These are phyloP conservation scores for Solanum neorickii DNA, from an alignment of 257 asterid species.

Conservation along the genomic window DNA sequence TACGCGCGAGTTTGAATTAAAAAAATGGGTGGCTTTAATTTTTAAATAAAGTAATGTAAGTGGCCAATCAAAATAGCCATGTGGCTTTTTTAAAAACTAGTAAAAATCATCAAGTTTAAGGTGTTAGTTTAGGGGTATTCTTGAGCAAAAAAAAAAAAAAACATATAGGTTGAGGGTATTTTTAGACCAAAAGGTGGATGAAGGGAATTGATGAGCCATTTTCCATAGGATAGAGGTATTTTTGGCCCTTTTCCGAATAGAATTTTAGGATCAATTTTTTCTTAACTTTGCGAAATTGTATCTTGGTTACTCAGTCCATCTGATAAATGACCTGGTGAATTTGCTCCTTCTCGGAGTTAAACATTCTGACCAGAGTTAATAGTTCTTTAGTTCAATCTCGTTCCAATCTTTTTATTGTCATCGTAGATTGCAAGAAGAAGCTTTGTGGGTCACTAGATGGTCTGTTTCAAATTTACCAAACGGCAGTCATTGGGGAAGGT, in stretches of 20 bases:
- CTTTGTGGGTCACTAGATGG: constrained; percentile 80
- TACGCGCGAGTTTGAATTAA: neutral
- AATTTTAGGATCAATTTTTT: neutral
- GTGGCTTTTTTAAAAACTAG: neutral
- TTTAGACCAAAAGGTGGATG: neutral
- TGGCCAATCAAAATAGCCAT: neutral
- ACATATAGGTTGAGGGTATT: neutral
- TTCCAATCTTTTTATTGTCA: neutral
- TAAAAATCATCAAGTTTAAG: neutral
- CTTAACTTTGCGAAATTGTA: neutral
- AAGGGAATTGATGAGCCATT: neutral
- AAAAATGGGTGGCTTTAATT: neutral
- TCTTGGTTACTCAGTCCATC: neutral
- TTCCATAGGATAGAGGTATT: neutral
- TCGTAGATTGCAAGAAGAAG: constrained; percentile 83
- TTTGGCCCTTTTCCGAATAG: neutral
- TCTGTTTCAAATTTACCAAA: constrained; percentile 83
- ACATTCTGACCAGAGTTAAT: neutral
- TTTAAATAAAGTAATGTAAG: neutral
- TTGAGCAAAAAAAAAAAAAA: neutral
- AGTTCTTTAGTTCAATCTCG: neutral
- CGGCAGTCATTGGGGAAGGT: constrained; percentile 80
- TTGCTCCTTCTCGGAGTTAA: neutral
- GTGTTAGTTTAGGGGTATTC: neutral
- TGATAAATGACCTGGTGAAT: neutral